These are phyloP conservation scores for Oryza officinalis DNA, from an alignment of 176 grass and related monocot species.

Conservation along the genomic window DNA sequence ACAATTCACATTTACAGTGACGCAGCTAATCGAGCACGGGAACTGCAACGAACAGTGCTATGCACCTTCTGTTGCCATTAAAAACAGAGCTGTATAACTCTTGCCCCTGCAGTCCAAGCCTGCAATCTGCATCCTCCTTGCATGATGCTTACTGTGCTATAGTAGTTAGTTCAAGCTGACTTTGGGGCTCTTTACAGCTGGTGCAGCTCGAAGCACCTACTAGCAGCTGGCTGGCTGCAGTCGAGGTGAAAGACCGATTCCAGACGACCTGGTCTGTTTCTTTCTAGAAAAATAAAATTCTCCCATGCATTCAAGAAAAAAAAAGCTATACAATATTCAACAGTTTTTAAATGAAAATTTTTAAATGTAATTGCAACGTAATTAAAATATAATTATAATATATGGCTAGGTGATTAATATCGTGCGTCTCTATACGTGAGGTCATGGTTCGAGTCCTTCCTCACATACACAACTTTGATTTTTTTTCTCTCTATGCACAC, in stretches of 20 bases:
- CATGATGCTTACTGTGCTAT: too few relatives aligned
- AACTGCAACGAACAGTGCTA: not conserved
- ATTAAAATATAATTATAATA: too few relatives aligned
- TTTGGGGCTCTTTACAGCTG: slow-evolving; percentile 26
- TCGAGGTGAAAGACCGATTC: not conserved
- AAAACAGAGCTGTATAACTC: slow-evolving; percentile 30
- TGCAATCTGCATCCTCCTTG: slow-evolving; percentile 13
- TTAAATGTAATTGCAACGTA: too few relatives aligned
- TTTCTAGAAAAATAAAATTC: not conserved
- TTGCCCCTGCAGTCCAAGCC: slow-evolving; percentile 35
- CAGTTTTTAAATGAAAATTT: too few relatives aligned
- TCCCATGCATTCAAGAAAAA: not conserved
- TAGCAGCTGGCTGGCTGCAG: not conserved
- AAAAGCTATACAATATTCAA: too few relatives aligned
- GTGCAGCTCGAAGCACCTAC: not conserved
- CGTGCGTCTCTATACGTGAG: too few relatives aligned
- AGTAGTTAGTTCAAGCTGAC: slow-evolving; percentile 35
- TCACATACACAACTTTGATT: too few relatives aligned
- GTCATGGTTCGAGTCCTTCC: too few relatives aligned
- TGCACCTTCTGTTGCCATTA: not conserved
- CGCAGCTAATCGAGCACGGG: slow-evolving; percentile 13
- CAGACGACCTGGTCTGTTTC: not conserved
- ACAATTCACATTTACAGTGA: not conserved
- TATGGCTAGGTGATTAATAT: too few relatives aligned
- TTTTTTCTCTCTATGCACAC: too few relatives aligned